Base-by-base conservation (phyloP, 768 basidiomycete species). In the Leccinum ochraceum region DNA sequence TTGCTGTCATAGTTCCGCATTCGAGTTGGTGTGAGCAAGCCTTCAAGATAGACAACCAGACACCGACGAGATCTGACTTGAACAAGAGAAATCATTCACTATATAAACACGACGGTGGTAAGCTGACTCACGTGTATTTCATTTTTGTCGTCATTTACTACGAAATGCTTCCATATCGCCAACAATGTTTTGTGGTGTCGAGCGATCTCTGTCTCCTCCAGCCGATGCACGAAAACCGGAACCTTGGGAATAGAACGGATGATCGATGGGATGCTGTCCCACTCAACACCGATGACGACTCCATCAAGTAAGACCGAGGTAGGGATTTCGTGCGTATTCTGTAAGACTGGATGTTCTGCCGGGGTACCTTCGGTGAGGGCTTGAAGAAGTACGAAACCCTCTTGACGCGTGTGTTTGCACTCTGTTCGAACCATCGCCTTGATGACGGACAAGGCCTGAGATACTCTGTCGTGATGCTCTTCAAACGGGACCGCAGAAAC, bases 41-140 rank as follows among this genome's bases (percentile, higher is more conserved):
- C 26, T 85, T 78, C n/a, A 89, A 71, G 17, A 89, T 76, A 0
- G 81, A 78, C 61, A 83, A 78, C 87, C 87, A 89, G 1, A 77
- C 71, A 48, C 74, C 67, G 4, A 83, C 51, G 26, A 85, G 71
- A 48, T 71, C 71, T 14, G 69, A 61, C 83, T 84, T 63, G 32
- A 53, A 28, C 28, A 24, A 59, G 13, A 50, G 51, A 24, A 34
- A 62, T 8, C 10, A 54, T 22, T 65, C 22, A 62, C 60, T 55
- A 46, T 26, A 53, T 34, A 54, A 54, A 52, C 24, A 48, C 39
- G 30, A n/a, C 14, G 49, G 34, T 53, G 34, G 30, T 32, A 36
- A 58, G 58, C 7, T 48, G 54, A 68, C 71, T 65, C 28, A 78
- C 79, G 22, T 68, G 66, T 39, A 66, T 26, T 7, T 64, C 61